A percentile compares a stretch with the other conserved stretches of the same genome.
These are phyloP conservation scores for Verticillium zaregamsianum DNA, from an alignment of 2,329 filamentous ascomycete genomes.

Conservation along the genomic window DNA sequence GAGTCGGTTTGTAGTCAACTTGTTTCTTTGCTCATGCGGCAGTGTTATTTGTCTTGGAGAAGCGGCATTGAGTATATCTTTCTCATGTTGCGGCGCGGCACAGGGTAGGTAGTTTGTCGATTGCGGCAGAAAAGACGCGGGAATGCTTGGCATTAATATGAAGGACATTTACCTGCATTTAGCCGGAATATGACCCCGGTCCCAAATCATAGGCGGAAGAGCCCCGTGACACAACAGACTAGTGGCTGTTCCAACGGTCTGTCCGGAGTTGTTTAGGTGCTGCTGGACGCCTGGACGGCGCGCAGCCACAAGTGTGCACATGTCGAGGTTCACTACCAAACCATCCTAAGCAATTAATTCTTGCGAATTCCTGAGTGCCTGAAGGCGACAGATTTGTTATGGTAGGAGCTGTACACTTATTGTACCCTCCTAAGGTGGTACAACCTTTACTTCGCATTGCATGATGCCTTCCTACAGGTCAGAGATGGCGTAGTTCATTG, in stretches of 20 bases:
- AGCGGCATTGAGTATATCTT: not conserved
- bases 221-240: not conserved
- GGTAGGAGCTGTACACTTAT: too few relatives aligned
- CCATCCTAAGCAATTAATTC: too few relatives aligned
- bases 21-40: not conserved
- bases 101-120: too few relatives aligned
- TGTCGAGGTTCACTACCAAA: not conserved
- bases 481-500: too few relatives aligned
- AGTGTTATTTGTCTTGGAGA: not conserved
- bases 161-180: not conserved
- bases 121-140: not conserved
- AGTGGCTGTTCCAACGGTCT: not conserved
- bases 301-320: not conserved
- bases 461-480: too few relatives aligned
- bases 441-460: too few relatives aligned
- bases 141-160: not conserved
- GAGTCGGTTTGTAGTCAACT: not conserved
- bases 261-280: not conserved
- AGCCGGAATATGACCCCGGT: not conserved
- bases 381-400: too few relatives aligned
- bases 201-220: not conserved
- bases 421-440: too few relatives aligned
- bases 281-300: too few relatives aligned
- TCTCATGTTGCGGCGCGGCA: not conserved
- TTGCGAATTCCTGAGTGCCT: too few relatives aligned